Evolutionary conservation across 1,284 basidiomycete genomes (phyloP).

Genomic region (Ceratobasidium sp.): DNA sequence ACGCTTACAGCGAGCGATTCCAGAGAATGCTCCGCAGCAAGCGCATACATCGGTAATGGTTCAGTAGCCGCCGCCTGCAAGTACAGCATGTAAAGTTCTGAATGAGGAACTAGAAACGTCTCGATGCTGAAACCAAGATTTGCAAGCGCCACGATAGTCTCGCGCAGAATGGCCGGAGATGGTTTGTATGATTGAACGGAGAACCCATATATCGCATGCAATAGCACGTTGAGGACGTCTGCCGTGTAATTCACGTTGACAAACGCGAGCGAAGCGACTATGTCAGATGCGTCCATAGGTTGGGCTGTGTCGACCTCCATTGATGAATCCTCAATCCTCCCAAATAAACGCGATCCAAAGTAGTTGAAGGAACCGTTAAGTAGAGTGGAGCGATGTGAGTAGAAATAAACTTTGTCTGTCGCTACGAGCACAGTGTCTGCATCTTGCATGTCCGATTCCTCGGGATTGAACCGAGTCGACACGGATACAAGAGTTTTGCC

Average conservation of each 20-base stretch:
- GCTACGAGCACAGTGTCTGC: constrained; percentile 72
- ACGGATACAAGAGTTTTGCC: background rate
- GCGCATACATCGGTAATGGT: constrained; percentile 67
- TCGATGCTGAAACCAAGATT: background rate
- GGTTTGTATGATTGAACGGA: constrained; percentile 50
- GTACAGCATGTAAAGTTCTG: constrained; percentile 28
- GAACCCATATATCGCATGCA: constrained; percentile 69
- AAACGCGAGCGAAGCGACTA: background rate
- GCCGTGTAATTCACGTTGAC: constrained; percentile 21
- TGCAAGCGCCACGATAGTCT: constrained; percentile 51
- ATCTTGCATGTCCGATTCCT: constrained; percentile 17
- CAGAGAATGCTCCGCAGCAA: constrained; percentile 66
- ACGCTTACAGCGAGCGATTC: constrained; percentile 68
- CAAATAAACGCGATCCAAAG: constrained; percentile 61
- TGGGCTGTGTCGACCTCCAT: constrained; percentile 53
- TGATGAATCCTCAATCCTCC: background rate
- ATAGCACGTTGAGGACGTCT: constrained; percentile 65
- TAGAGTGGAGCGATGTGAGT: constrained; percentile 65
- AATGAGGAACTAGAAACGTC: background rate
- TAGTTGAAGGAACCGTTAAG: constrained; percentile 64
- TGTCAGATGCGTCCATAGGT: constrained; percentile 53
- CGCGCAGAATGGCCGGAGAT: constrained; percentile 51
- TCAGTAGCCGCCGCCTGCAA: constrained; percentile 61
- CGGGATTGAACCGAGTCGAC: constrained; percentile 20
- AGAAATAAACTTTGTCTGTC: constrained; percentile 79